Conservation (phyloP, 2,329 filamentous ascomycete genomes). For the Arthroderma sp. region DNA sequence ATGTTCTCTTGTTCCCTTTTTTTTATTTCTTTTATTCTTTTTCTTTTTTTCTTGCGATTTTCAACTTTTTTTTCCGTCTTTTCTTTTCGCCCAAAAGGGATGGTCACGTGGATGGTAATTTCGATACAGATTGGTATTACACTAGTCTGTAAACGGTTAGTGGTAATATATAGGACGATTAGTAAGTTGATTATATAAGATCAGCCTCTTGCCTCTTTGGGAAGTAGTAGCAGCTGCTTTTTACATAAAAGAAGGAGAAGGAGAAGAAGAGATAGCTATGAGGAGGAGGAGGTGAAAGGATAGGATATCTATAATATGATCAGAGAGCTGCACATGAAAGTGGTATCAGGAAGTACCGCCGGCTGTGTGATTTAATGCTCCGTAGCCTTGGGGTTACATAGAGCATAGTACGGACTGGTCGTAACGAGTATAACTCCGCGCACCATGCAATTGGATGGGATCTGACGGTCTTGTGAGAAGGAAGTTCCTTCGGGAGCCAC, state of each 20-base stretch:
- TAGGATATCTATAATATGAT: not conserved
- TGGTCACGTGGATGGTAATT: not conserved
- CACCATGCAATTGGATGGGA: not conserved
- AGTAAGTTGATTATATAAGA: not conserved
- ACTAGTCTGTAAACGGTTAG: not conserved
- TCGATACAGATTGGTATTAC: not conserved
- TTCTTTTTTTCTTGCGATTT: not conserved
- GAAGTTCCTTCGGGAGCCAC: not conserved
- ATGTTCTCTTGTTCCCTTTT: not conserved
- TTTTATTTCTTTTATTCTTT: no score
- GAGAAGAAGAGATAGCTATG: not conserved
- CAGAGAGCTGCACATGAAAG: not conserved
- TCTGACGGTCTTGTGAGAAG: not conserved
- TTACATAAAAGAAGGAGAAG: not conserved
- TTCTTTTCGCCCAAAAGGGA: not conserved
- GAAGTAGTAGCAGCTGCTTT: not conserved
- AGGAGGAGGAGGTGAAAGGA: not conserved
- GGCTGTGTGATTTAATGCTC: not conserved
- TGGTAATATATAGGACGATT: not conserved
- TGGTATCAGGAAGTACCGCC: not conserved
- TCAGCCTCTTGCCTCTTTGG: not conserved
- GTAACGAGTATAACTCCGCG: not conserved
- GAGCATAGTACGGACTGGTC: not conserved
- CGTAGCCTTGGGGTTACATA: constrained; percentile 1
- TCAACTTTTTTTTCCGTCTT: not conserved